Conservation (phyloP, 345 rosid species). For the Populus pruinosa region DNA sequence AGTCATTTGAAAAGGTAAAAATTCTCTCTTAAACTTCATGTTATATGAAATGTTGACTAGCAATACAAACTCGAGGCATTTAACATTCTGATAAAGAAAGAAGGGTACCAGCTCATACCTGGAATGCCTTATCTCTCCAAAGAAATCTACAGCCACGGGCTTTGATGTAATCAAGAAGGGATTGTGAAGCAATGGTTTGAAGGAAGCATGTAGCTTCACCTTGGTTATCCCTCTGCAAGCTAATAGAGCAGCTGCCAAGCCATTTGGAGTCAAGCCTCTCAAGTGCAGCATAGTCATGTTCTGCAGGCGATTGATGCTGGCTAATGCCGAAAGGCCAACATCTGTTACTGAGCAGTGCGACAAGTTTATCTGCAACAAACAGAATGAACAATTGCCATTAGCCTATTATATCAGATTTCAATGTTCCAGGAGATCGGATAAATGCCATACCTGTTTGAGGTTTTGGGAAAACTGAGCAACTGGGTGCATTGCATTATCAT, state of each 20-base stretch:
- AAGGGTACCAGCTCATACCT: conserved; percentile 27
- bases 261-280: conserved; percentile 49
- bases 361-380: conserved; percentile 47
- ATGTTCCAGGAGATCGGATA: neutral
- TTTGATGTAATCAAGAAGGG: conserved; percentile 46
- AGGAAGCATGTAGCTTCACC: conserved; percentile 57
- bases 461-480: conserved; percentile 66
- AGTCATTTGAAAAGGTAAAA: neutral
- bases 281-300: conserved; percentile 56
- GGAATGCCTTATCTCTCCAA: conserved; percentile 60
- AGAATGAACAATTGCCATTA: neutral
- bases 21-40: neutral
- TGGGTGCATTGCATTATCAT: conserved; percentile 59
- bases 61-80: neutral
- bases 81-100: neutral
- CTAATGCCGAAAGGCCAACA: conserved; percentile 54
- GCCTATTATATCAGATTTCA: neutral
- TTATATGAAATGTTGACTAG: neutral
- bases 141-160: conserved; percentile 56
- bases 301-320: conserved; percentile 60
- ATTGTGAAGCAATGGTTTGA: conserved; percentile 39
- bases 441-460: conserved; percentile 50
- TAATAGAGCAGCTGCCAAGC: conserved; percentile 55
- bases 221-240: conserved; percentile 60
- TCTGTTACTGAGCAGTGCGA: conserved; percentile 57